These are phyloP conservation scores for Plasmodium gallinaceum DNA, from an alignment of 169 alveolate genomes.

Conservation along the genomic window DNA sequence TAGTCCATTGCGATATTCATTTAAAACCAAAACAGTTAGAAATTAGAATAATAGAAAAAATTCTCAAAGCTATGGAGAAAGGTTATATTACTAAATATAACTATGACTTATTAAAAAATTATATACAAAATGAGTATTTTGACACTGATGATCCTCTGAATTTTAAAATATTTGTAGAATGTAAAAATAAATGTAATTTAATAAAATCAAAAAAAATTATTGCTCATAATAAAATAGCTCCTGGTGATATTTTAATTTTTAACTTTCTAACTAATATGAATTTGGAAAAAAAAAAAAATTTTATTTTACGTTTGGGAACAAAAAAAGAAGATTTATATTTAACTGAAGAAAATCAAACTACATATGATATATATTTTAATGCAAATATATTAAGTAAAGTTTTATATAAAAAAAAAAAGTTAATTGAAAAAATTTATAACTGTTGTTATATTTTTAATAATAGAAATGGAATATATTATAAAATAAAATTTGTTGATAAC, in stretches of 20 bases:
- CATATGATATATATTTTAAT: constrained; percentile 39
- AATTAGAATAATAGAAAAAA: constrained; percentile 5
- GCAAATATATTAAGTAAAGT: constrained; percentile 29
- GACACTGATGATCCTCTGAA: constrained; percentile 30
- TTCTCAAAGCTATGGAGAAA: constrained; percentile 70
- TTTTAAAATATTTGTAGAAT: constrained; percentile 71
- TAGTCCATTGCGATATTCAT: constrained; percentile 38
- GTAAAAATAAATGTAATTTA: constrained; percentile 60
- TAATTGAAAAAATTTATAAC: constrained; percentile 23
- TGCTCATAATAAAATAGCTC: constrained; percentile 61
- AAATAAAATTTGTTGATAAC: background rate
- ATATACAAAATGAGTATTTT: constrained; percentile 13
- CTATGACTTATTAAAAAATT: constrained; percentile 27
- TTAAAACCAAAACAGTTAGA: constrained; percentile 69
- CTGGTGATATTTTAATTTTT: constrained; percentile 67
- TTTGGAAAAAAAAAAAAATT: constrained; percentile 61
- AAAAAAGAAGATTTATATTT: constrained; percentile 46
- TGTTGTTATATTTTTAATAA: constrained; percentile 49
- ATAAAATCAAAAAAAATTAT: constrained; percentile 48
- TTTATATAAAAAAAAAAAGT: constrained; percentile 45
- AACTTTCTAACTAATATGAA: constrained; percentile 42
- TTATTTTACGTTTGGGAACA: constrained; percentile 28
- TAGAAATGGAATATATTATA: constrained; percentile 48
- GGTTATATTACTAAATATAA: constrained; percentile 53
- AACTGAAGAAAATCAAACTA: constrained; percentile 47